Evolutionary conservation across 345 rosid genomes (phyloP).

Genomic region (Corymbia maculata): DNA sequence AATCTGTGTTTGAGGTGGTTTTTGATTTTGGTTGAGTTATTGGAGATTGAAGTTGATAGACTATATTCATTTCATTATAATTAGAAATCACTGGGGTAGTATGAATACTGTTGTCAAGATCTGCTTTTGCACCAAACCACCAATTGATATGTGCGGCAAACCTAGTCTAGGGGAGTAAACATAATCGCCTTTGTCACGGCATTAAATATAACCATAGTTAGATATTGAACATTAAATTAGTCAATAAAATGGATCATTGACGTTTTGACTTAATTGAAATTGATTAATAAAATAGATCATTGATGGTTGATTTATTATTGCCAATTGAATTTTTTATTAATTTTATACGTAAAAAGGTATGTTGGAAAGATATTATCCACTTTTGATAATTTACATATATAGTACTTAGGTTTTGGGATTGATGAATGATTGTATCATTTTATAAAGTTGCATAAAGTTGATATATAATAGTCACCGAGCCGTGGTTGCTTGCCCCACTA

Average conservation of each 20-base stretch:
- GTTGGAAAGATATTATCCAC: too few species aligned
- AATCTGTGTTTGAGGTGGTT: neutral
- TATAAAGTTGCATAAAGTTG: too few species aligned
- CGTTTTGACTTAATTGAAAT: neutral
- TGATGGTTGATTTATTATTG: neutral
- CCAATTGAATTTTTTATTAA: too few species aligned
- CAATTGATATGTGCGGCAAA: fast-evolving
- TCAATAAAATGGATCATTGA: neutral
- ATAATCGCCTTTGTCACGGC: neutral
- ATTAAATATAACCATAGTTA: neutral
- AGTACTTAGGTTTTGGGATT: too few species aligned
- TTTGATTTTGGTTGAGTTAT: neutral
- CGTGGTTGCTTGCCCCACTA: too few species aligned
- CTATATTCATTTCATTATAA: too few species aligned
- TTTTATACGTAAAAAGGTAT: too few species aligned
- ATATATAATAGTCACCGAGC: too few species aligned
- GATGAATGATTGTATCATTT: too few species aligned
- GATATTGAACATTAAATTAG: neutral
- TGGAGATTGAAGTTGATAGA: neutral
- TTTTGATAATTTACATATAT: too few species aligned
- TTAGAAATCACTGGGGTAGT: neutral
- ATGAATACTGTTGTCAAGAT: neutral
- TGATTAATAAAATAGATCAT: too few species aligned
- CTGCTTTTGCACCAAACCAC: fast-evolving
- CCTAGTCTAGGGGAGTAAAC: neutral